These are phyloP conservation scores for Uronychia binucleata DNA, from an alignment of 73 alveolate genomes.

Conservation along the genomic window DNA sequence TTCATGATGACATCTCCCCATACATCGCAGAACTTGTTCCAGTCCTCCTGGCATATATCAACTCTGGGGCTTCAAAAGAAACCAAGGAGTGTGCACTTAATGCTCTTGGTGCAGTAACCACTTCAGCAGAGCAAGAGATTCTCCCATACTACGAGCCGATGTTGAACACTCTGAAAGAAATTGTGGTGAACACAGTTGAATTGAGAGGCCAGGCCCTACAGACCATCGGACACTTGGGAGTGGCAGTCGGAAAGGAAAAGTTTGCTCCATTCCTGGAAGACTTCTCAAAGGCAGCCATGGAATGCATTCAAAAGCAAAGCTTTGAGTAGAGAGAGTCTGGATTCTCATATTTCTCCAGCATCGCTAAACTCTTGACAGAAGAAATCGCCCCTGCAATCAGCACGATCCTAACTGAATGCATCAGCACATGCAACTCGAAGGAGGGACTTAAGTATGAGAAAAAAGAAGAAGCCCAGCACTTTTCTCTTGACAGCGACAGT, in stretches of 20 bases:
- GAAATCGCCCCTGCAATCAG: slow-evolving; percentile 56
- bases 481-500: slow-evolving; percentile 65
- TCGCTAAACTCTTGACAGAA: slow-evolving; percentile 27
- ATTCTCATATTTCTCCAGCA: slow-evolving; percentile 51
- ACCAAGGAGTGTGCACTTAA: slow-evolving; percentile 60
- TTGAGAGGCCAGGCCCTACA: slow-evolving; percentile 55
- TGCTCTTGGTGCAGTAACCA: slow-evolving; percentile 41
- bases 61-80: slow-evolving; percentile 17
- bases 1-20: slow-evolving; percentile 33
- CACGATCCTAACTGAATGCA: slow-evolving; percentile 18
- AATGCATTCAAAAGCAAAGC: slow-evolving; percentile 18
- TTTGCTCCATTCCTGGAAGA: slow-evolving; percentile 50
- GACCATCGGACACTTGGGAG: slow-evolving; percentile 63
- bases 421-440: slow-evolving; percentile 39
- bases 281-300: slow-evolving; percentile 42
- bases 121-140: slow-evolving; percentile 50
- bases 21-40: slow-evolving; percentile 21
- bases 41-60: slow-evolving; percentile 22
- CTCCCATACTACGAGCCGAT: slow-evolving; percentile 42
- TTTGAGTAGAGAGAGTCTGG: slow-evolving; percentile 62
- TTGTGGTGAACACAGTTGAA: slow-evolving; percentile 22
- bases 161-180: slow-evolving; percentile 31
- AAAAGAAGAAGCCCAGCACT: slow-evolving; percentile 40
- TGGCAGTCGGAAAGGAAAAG: slow-evolving; percentile 59
- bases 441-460: slow-evolving; percentile 49